A percentile compares a stretch with the other conserved stretches of the same genome.
These are phyloP conservation scores for Neoascochyta sp. DNA, from an alignment of 2,329 filamentous ascomycete genomes.

Conservation along the genomic window DNA sequence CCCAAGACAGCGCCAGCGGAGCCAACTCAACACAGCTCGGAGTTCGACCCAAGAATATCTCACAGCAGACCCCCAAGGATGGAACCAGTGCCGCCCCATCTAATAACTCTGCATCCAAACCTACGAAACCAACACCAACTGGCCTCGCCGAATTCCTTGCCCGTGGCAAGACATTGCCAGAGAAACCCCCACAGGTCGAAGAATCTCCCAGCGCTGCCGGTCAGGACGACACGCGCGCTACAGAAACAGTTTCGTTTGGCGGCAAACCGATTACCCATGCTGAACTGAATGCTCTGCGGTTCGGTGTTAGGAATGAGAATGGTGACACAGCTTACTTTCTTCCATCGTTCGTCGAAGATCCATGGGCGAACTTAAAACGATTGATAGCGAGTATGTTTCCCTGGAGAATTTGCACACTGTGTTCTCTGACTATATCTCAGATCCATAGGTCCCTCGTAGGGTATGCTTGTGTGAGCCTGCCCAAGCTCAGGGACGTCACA, in stretches of 20 bases:
- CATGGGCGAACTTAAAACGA: constrained; percentile 64
- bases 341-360: constrained; percentile 66
- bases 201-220: constrained; percentile 1
- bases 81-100: neutral
- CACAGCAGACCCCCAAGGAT: constrained; percentile 2
- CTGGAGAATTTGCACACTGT: no score
- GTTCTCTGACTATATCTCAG: no score
- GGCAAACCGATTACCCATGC: constrained; percentile 22
- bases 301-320: constrained; percentile 43
- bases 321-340: constrained; percentile 70
- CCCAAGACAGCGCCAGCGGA: constrained; percentile 23
- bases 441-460: no score
- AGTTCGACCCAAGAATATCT: constrained; percentile 27
- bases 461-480: no score
- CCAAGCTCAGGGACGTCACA: no score
- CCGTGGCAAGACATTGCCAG: constrained; percentile 24
- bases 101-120: constrained; percentile 1
- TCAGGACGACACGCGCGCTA: constrained; percentile 4
- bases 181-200: no score
- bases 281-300: constrained; percentile 37
- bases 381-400: no score
- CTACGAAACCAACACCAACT: constrained; percentile 7
- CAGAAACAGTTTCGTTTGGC: constrained; percentile 27
- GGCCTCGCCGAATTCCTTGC: constrained; percentile 34
- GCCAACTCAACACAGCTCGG: constrained; percentile 39